Percentiles rank a stretch among this genome's conserved stretches.
phyloP scores from a whole-genome alignment of 2,329 filamentous ascomycete species.

The Aureobasidium mangrovei region DNA sequence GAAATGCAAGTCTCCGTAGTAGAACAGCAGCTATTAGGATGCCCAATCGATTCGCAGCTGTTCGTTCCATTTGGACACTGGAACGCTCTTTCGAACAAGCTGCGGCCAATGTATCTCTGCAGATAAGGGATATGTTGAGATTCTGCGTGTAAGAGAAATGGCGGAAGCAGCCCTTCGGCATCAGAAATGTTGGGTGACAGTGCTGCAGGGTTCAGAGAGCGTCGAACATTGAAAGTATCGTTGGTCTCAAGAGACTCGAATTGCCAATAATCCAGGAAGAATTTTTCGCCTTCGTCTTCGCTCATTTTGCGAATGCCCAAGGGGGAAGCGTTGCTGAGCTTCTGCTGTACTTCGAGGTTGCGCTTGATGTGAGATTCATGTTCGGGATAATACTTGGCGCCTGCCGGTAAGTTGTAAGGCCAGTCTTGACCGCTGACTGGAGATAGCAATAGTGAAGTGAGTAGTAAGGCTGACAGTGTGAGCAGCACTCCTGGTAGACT shows the following conservation, averaged over 20 bases:
- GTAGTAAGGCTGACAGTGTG: not conserved
- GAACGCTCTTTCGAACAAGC: slow-evolving; percentile 47
- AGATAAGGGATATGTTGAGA: not conserved
- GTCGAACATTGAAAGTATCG: not conserved
- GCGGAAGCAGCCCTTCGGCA: slow-evolving; percentile 34
- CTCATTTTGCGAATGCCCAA: slow-evolving; percentile 65
- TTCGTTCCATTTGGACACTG: slow-evolving; percentile 58
- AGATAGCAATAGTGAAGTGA: not conserved
- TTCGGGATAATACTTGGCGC: slow-evolving; percentile 40
- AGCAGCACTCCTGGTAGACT: not conserved
- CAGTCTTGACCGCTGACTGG: slow-evolving; percentile 30
- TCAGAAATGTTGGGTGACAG: not conserved
- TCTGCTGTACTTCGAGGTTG: slow-evolving; percentile 32
- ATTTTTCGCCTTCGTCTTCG: slow-evolving; percentile 62
- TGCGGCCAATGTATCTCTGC: slow-evolving; percentile 22
- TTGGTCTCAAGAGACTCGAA: slow-evolving; percentile 18
- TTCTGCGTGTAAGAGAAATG: slow-evolving; percentile 44
- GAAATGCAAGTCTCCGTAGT: slow-evolving; percentile 57
- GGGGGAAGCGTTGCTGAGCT: slow-evolving; percentile 34
- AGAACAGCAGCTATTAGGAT: slow-evolving; percentile 64
- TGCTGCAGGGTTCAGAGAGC: slow-evolving; percentile 8
- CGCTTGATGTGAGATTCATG: slow-evolving; percentile 36
- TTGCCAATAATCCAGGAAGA: slow-evolving; percentile 58
- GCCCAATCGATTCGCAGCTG: slow-evolving; percentile 55
- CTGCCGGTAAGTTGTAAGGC: slow-evolving; percentile 39